Base-by-base conservation (phyloP, 306 rosid species). In the Cucumis melo region DNA sequence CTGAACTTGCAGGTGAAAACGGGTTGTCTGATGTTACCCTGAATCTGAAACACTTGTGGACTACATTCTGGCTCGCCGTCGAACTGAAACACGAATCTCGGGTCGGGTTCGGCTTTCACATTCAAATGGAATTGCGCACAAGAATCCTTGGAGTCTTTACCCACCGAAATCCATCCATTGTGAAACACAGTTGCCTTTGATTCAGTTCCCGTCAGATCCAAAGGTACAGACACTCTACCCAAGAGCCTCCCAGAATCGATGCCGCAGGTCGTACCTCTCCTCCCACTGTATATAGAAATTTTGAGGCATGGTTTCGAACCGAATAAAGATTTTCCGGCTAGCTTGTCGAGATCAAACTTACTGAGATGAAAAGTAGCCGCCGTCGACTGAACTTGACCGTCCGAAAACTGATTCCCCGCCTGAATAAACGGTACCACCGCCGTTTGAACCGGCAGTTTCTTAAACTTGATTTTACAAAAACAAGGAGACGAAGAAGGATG, bases 41-140 rank as follows among this genome's bases (percentile, higher is more conserved):
- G 91, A 78, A 90, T 88, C 88, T 83, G 92, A 41, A 90, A 88
- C 70, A 90, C 92, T 27, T 90, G 95, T 0, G 95, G 95, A 29
- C 95, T 90, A 21, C 95, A 90, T 46, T 90, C 95, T 0, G 95
- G 95, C 34, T 90, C 95, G 3, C 95, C 95, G 38, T 87, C 95
- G 79, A 90, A 90, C 83, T 83, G 95, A 16, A 90, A 90, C 3
- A 90, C 95, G 78, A 90, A 90, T 55, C 95, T 53, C 7, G 92
- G 92, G 78, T 89, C 92, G 9, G 94, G 93, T 71, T 89, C 92
- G 0, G 94, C 89, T 71, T 75, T 84, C 16, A 91, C 92, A 80
- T 85, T 91, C 79, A 89, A 76, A 73, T 90, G 92, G n/a, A 90
- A 90, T 78, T 88, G 95, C 1, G 95, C 89, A 20, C 81, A 80